These are phyloP conservation scores for Gonapodya sp. DNA, from an alignment of 192 early-diverging fungal genomes.

Conservation along the genomic window DNA sequence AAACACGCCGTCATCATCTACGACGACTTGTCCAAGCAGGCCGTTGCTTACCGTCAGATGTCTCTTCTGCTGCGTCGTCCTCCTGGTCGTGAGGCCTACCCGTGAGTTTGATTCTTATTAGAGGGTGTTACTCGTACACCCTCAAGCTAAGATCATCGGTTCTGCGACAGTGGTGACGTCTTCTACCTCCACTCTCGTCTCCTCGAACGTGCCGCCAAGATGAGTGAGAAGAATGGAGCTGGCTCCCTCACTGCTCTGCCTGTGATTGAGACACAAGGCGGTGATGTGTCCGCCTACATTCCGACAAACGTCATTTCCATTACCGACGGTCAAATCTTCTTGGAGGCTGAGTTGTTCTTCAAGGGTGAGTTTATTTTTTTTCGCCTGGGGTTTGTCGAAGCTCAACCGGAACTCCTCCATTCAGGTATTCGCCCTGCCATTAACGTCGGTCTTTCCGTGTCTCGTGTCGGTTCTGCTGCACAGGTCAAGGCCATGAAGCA, in stretches of 20 bases:
- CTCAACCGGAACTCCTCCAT: not conserved
- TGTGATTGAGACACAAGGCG: conserved; percentile 99
- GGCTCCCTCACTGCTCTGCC: conserved; percentile 98
- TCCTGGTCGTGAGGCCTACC: conserved; percentile 99
- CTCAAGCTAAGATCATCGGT: not conserved
- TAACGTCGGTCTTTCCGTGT: conserved; percentile 99
- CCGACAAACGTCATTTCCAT: conserved; percentile 99
- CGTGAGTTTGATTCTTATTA: conserved; percentile 31
- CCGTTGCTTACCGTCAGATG: conserved; percentile 99
- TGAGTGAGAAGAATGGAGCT: conserved; percentile 90
- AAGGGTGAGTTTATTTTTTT: conserved; percentile 71
- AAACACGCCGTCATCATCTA: conserved; percentile 98
- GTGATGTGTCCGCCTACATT: conserved; percentile 99
- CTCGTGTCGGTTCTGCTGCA: conserved; percentile 98
- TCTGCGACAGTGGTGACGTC: conserved; percentile 80
- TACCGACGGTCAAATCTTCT: conserved; percentile 99
- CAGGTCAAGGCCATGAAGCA: conserved; percentile 99
- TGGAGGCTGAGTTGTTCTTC: conserved; percentile 99
- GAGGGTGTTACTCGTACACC: not conserved
- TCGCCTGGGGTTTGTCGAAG: not conserved
- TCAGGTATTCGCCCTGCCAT: conserved; percentile 86
- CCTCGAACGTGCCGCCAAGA: conserved; percentile 98
- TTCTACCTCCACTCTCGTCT: conserved; percentile 99
- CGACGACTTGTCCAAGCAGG: conserved; percentile 99
- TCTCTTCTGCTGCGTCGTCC: conserved; percentile 98